Conservation (phyloP, 2,329 filamentous ascomycete species). For the Fusarium pseudonygamai region DNA sequence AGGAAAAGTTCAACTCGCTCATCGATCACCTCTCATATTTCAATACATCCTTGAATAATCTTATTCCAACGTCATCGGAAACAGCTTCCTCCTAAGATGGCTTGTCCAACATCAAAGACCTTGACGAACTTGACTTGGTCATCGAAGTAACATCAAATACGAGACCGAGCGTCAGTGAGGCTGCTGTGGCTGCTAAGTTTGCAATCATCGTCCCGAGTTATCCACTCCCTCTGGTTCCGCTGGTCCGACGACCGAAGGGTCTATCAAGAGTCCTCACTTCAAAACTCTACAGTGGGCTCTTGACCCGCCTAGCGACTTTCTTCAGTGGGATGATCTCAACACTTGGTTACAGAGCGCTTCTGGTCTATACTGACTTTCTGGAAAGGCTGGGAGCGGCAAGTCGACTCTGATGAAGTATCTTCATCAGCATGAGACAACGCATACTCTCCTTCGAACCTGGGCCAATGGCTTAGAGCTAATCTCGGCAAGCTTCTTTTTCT, state of each 20-base stretch:
- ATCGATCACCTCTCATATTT: not conserved
- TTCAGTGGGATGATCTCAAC: not conserved
- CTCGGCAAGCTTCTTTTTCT: not conserved
- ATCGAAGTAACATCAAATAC: not conserved
- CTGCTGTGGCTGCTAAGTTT: not conserved
- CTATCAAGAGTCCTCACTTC: not conserved
- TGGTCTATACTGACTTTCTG: not conserved
- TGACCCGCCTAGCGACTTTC: fast-evolving
- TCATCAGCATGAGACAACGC: fast-evolving
- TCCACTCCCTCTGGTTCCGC: not conserved
- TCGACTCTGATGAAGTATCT: not conserved
- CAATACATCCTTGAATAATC: not conserved
- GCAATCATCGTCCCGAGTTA: fast-evolving
- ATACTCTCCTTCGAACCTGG: fast-evolving
- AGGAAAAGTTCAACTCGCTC: not conserved
- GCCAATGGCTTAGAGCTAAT: fast-evolving
- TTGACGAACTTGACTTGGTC: not conserved
- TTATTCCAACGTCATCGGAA: not conserved
- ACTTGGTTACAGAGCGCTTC: not conserved
- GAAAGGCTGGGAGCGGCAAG: not conserved
- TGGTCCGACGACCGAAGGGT: not conserved
- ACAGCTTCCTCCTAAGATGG: not conserved
- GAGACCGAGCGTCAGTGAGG: not conserved
- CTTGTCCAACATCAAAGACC: not conserved
- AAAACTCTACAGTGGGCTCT: not conserved